These are phyloP conservation scores for Apiotrichum gracile DNA, from an alignment of 1,284 basidiomycete species.

Conservation along the genomic window DNA sequence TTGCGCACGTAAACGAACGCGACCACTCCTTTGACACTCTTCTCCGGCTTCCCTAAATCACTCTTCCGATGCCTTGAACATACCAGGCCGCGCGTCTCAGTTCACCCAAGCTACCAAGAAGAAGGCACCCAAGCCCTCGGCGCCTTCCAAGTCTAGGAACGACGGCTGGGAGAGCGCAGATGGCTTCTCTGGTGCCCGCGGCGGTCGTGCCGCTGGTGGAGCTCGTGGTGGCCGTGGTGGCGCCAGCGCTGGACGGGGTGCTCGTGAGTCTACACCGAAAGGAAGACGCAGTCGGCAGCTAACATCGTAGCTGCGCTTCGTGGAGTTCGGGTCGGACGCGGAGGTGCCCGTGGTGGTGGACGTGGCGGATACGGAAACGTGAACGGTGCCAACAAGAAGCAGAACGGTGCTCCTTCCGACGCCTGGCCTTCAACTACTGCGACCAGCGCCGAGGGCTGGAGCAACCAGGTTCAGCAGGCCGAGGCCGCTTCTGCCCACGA, in stretches of 20 bases:
- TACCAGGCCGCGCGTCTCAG: constrained; percentile 45
- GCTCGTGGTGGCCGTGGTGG: constrained; percentile 32
- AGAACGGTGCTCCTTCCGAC: constrained; percentile 14
- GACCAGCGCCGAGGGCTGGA: constrained; percentile 38
- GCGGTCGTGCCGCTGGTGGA: constrained; percentile 25
- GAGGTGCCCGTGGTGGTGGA: constrained; percentile 42
- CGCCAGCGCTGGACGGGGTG: constrained; percentile 6
- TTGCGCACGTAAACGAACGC: too few relatives aligned
- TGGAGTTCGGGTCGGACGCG: constrained; percentile 21
- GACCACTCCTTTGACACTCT: background rate
- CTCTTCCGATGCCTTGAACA: background rate
- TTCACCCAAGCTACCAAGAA: constrained; percentile 46
- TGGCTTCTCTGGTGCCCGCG: constrained; percentile 22
- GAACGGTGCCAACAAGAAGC: constrained; percentile 21
- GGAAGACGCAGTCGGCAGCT: background rate
- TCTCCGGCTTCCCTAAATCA: background rate
- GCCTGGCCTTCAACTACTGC: constrained; percentile 36
- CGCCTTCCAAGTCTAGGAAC: constrained; percentile 34
- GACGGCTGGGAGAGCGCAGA: constrained; percentile 39
- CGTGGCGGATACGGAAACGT: constrained; percentile 32
- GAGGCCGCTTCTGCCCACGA: constrained; percentile 21
- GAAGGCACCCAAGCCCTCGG: constrained; percentile 36
- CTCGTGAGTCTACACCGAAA: constrained; percentile 1
- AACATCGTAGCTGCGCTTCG: constrained; percentile 10
- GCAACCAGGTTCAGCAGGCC: constrained; percentile 35